These are phyloP conservation scores for Rhizopus microsporus DNA, from an alignment of 371 early-diverging fungal species.

Conservation along the genomic window DNA sequence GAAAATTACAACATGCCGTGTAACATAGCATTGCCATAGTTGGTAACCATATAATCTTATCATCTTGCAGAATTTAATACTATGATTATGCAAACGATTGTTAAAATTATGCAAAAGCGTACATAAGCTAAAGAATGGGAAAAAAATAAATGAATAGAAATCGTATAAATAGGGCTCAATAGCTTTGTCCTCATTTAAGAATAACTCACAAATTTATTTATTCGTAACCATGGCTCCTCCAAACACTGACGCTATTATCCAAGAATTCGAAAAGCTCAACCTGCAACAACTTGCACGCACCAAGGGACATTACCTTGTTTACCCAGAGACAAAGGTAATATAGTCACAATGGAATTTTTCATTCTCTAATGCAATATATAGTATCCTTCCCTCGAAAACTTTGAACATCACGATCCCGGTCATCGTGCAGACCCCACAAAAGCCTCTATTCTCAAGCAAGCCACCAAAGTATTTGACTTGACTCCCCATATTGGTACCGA, in stretches of 20 bases:
- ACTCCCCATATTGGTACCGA: constrained; percentile 73
- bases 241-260: constrained; percentile 27
- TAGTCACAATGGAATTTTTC: background rate
- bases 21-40: no score
- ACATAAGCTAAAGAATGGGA: no score
- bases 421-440: constrained; percentile 60
- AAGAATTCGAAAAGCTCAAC: constrained; percentile 41
- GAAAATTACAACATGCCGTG: no score
- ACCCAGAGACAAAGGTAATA: constrained; percentile 39
- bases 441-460: constrained; percentile 56
- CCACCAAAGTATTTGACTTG: constrained; percentile 60
- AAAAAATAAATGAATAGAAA: no score
- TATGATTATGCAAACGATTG: no score
- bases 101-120: no score
- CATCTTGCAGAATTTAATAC: no score
- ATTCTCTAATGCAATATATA: constrained; percentile 6
- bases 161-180: no score
- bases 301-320: constrained; percentile 41
- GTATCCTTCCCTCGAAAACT: constrained; percentile 37
- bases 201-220: no score
- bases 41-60: no score
- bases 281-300: constrained; percentile 38
- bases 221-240: constrained; percentile 23
- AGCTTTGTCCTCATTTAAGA: no score
- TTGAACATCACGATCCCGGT: constrained; percentile 46